These are phyloP conservation scores for Antarctomyces pellizariae DNA, from an alignment of 495 filamentous ascomycete genomes.

Conservation along the genomic window DNA sequence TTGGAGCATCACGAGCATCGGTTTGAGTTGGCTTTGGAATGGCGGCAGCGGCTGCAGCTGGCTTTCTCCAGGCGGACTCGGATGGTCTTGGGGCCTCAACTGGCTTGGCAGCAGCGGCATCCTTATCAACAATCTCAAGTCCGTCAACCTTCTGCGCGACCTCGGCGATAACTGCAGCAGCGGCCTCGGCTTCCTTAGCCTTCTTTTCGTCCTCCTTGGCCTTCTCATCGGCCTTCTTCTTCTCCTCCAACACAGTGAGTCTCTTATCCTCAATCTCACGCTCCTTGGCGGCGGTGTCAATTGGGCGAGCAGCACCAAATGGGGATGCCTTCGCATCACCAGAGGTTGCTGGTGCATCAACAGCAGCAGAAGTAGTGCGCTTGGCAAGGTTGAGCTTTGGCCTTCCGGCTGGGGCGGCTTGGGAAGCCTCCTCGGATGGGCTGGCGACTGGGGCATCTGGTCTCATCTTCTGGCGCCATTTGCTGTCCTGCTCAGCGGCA, in stretches of 20 bases:
- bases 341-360: slow-evolving; percentile 21
- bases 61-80: slow-evolving; percentile 27
- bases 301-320: slow-evolving; percentile 76
- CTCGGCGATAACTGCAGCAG: slow-evolving; percentile 26
- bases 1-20: slow-evolving; percentile 9
- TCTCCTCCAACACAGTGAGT: slow-evolving; percentile 44
- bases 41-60: slow-evolving; percentile 20
- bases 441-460: slow-evolving; percentile 42
- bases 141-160: slow-evolving; percentile 18
- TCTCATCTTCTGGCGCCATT: slow-evolving; percentile 67
- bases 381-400: slow-evolving; percentile 70
- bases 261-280: slow-evolving; percentile 77
- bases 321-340: slow-evolving; percentile 63
- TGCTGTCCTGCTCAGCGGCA: slow-evolving; percentile 64
- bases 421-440: slow-evolving; percentile 24
- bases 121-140: slow-evolving; percentile 16
- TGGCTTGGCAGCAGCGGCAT: slow-evolving; percentile 15
- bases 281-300: slow-evolving; percentile 72
- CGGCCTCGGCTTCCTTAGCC: slow-evolving; percentile 34
- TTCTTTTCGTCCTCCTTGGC: slow-evolving; percentile 45
- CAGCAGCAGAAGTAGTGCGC: slow-evolving; percentile 59
- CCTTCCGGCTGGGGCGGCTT: slow-evolving; percentile 31
- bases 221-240: slow-evolving; percentile 78
- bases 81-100: slow-evolving; percentile 19
- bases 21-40: slow-evolving; percentile 13